A percentile compares a stretch with the other conserved stretches of the same genome.
phyloP scores from a whole-genome alignment of 768 basidiomycete genomes.

The Phlebiopsis flavidoalba region DNA sequence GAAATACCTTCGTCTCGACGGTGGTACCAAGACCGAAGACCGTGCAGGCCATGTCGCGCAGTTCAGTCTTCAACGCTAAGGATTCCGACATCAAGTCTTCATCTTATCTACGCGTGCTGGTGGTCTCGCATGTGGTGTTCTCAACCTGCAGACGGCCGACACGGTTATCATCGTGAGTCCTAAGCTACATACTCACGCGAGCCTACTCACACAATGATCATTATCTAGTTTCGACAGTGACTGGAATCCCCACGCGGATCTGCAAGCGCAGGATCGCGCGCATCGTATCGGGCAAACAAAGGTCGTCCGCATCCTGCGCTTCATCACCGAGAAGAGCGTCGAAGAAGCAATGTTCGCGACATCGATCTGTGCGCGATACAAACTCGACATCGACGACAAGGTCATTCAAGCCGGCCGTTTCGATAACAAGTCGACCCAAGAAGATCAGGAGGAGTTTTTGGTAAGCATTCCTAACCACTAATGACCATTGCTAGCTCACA shows the following conservation, averaged over 20 bases:
- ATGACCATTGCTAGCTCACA: background rate
- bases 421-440: slow-evolving; percentile 97
- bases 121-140: slow-evolving; percentile 79
- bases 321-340: slow-evolving; percentile 97
- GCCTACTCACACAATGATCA: background rate
- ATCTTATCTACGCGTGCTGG: slow-evolving; percentile 92
- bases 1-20: slow-evolving; percentile 91
- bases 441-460: slow-evolving; percentile 95
- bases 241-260: slow-evolving; percentile 95
- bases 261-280: slow-evolving; percentile 98
- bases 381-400: slow-evolving; percentile 98
- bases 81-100: slow-evolving; percentile 88
- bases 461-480: slow-evolving; percentile 30
- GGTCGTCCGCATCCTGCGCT: slow-evolving; percentile 91
- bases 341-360: slow-evolving; percentile 97
- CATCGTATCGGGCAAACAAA: slow-evolving; percentile 99
- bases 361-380: slow-evolving; percentile 91
- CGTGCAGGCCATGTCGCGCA: slow-evolving; percentile 80
- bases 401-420: slow-evolving; percentile 99
- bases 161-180: slow-evolving; percentile 88
- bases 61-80: slow-evolving; percentile 91
- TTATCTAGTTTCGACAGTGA: slow-evolving; percentile 23
- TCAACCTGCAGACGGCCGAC: slow-evolving; percentile 95
- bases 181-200: background rate
- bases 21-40: slow-evolving; percentile 94